Conservation (phyloP, 106 monocot species). For the Dioscorea zingiberensis region DNA sequence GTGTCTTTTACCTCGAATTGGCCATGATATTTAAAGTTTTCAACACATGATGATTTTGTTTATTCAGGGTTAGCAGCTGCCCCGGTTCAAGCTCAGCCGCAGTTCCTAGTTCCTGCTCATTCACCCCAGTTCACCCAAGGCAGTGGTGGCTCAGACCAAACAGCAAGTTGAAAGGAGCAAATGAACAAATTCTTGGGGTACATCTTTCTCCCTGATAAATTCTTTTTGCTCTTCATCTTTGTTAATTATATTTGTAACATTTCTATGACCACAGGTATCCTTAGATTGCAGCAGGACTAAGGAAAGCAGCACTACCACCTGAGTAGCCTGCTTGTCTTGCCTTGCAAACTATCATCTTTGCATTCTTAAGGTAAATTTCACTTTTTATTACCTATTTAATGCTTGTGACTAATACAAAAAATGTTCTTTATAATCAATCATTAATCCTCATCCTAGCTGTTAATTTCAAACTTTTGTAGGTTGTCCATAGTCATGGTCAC, state of each 20-base stretch:
- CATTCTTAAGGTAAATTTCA: constrained; percentile 9
- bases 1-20: no score
- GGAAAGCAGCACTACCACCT: constrained; percentile 5
- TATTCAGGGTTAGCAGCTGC: constrained; percentile 6
- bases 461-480: background rate
- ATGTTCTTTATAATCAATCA: background rate
- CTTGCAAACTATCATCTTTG: constrained; percentile 14
- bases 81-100: constrained; percentile 34
- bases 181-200: constrained; percentile 38
- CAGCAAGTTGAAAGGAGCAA: constrained; percentile 36
- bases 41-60: no score
- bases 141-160: constrained; percentile 58
- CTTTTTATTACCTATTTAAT: background rate
- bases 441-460: background rate
- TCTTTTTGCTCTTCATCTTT: background rate
- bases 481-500: constrained; percentile 15
- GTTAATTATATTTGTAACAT: background rate
- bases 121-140: constrained; percentile 55
- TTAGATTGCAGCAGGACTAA: constrained; percentile 40
- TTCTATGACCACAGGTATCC: constrained; percentile 8
- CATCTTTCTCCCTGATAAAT: background rate
- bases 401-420: background rate
- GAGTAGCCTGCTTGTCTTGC: constrained; percentile 9
- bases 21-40: no score
- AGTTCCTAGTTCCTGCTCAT: constrained; percentile 44